Percentiles rank a stretch among this genome's conserved stretches.
Evolutionary conservation across 441 rosid species (phyloP).

Genomic region (Populus trichocarpa): DNA sequence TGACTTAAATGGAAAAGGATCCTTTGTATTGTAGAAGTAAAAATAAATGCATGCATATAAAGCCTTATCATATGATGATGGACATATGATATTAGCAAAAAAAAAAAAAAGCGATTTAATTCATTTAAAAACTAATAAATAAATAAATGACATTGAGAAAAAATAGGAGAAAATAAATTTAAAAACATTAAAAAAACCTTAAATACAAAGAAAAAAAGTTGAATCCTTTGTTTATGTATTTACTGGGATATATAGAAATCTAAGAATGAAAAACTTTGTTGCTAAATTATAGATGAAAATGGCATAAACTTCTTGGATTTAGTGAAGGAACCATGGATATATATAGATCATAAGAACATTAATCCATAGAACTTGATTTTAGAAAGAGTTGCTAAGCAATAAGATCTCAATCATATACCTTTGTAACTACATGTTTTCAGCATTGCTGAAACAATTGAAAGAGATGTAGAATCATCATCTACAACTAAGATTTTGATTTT

Average conservation of each 20-base stretch:
- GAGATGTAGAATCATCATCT: constrained; percentile 59
- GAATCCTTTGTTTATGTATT: not conserved
- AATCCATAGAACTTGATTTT: not conserved
- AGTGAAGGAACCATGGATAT: not conserved
- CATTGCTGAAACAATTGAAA: constrained; percentile 37
- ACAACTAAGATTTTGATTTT: constrained; percentile 45
- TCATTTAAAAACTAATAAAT: too few relatives aligned
- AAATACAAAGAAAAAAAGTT: too few relatives aligned
- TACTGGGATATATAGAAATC: not conserved
- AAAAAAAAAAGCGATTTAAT: not conserved
- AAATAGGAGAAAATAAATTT: not conserved
- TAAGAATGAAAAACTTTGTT: not conserved
- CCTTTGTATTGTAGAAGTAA: not conserved
- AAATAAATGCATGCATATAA: not conserved
- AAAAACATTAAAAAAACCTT: not conserved
- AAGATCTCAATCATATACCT: constrained; percentile 34
- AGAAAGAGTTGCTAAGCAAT: not conserved
- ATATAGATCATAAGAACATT: not conserved
- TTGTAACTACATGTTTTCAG: constrained; percentile 30
- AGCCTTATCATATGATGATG: not conserved
- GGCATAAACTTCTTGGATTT: not conserved
- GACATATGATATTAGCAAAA: not conserved
- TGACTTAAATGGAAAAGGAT: not conserved
- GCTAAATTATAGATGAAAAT: too few relatives aligned
- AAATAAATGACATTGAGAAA: not conserved